Evolutionary conservation across 1,284 basidiomycete species (phyloP), one percentile per base, ranked within the genome.

Genomic region (Boletellus deceptivus): DNA sequence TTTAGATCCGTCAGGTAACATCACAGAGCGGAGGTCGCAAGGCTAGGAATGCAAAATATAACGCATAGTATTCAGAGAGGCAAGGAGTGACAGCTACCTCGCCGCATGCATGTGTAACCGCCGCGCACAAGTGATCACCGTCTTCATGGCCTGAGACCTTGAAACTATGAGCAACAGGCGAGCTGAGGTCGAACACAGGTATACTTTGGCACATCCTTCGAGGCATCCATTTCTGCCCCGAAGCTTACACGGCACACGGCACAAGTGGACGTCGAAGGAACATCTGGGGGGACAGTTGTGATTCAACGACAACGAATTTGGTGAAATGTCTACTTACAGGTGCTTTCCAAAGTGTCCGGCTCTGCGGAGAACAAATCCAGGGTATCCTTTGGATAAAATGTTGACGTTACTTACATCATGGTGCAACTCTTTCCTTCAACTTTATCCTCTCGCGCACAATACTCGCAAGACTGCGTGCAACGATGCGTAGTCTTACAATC

Each of bases 261-360:
- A 82, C 3, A 79, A 61, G 68, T 82, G 80, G 16, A 66, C 50
- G 10, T 70, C 29, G 11, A 31, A 10, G 29, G 29, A 31, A 13
- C 29, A 31, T 10, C 29, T 31, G 11, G 41, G 27, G 17, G 3
- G n/a, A 6, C 35, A 31, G 14, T 31, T 17, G 24, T 37, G 13
- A 45, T 44, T 11, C 2, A 42, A 25, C 36, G 16, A 29, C 6
- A 13, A 22, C 4, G 38, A 3, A 27, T 31, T 29, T 7, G 7
- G 16, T 4, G 10, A 43, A 6, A 41, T 31, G 20, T 48, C 22
- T 24, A 42, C 76, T 52, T 59, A 81, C 79, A 80, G 68, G 53
- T 83, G 82, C 18, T 64, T 64, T 25, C 78, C 78, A 24, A 72
- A 58, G 56, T 84, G 81, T 1, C 82, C 81, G 35, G 80, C 81